Evolutionary conservation across 768 basidiomycete species (phyloP), one percentile per base, ranked within the genome.

Genomic region (Suillus discolor): DNA sequence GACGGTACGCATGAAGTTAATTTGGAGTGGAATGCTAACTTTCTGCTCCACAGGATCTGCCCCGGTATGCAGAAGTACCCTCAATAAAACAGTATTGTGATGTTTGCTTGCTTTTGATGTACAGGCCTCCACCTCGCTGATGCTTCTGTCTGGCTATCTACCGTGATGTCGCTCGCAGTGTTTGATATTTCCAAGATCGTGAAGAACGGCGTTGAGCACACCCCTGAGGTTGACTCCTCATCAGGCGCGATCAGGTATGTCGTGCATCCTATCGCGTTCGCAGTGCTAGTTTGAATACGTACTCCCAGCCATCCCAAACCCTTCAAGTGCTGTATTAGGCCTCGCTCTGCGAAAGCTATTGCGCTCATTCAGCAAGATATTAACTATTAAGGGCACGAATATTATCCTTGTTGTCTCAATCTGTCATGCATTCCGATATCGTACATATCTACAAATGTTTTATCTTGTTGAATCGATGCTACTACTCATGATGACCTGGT

Each of bases 161-260:
- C 82, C 5, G 74, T 76, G 1, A 76, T 68, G 62, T 79, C 80
- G 12, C 77, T 85, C n/a, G 79, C 83, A 1, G 77, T 78, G 13
- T 82, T 84, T 63, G 67, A 82, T 20, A 77, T 84, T 31, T 70
- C 72, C 28, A 81, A 80, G 47, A 76, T 71, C 0, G 66, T 80
- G 3, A 78, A 76, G 61, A 75, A 80, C 18, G 81, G 81, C 6
- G 68, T 75, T 1, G 79, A 78, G 23, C 69, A 84, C 44, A 80
- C 81, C 61, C 85, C 85, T 23, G 74, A 83, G 8, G 80, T 83
- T 65, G 83, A 83, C 20, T 80, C 81, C 67, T 85, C 84, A 12
- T 82, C 81, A 12, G 85, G 85, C 34, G 84, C 85, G 1, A 87
- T 87, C 66, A 86, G 85, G 86, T 82, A 71, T 67, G 39, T 20